Conservation (phyloP, 306 rosid species). For the Malus orientalis region DNA sequence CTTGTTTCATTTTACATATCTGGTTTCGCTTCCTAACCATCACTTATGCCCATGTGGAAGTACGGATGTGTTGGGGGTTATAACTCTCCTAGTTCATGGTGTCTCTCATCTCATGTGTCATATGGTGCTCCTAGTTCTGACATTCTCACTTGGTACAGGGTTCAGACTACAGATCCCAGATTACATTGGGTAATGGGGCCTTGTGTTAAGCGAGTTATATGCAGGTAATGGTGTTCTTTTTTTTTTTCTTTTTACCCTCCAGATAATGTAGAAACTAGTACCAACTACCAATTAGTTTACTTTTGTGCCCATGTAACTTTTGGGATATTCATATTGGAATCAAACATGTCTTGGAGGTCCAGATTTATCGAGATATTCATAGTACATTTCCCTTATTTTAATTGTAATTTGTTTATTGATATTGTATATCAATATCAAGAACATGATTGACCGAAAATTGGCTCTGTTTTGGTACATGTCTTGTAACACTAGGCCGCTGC, state of each 20-base stretch:
- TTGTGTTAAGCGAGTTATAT: conserved; percentile 81
- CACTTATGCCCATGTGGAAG: no score
- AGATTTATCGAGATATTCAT: background rate
- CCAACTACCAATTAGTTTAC: background rate
- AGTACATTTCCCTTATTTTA: background rate
- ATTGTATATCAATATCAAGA: no score
- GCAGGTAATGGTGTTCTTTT: conserved; percentile 41
- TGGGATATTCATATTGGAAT: background rate
- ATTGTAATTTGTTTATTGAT: no score
- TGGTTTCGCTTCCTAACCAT: no score
- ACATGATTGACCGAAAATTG: no score
- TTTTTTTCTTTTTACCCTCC: conserved; percentile 3
- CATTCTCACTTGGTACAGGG: conserved; percentile 46
- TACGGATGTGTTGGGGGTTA: no score
- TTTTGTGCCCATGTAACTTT: background rate
- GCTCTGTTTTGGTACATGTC: no score
- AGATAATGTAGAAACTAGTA: background rate
- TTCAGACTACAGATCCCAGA: conserved; percentile 66
- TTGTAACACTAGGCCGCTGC: no score
- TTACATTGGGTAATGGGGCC: conserved; percentile 83
- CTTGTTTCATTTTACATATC: background rate
- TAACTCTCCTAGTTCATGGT: background rate
- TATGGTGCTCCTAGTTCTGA: background rate
- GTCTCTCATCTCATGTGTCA: background rate
- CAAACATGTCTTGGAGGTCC: background rate